Conservation (phyloP, 2,329 filamentous ascomycete species). For the Diaporthe nobilis region DNA sequence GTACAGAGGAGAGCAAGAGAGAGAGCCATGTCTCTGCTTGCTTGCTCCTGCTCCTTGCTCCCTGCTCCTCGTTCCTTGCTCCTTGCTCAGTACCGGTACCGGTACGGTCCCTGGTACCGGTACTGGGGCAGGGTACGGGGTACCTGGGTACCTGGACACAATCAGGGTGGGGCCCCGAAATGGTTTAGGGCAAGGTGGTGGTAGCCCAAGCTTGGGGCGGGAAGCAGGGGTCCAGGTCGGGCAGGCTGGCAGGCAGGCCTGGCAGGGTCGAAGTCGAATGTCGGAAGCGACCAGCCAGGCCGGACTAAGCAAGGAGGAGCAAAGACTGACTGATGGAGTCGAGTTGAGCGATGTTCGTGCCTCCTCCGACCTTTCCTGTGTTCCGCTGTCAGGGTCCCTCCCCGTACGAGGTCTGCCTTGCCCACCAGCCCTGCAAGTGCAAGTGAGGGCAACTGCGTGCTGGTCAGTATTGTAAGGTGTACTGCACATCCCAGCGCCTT, state of each 20-base stretch:
- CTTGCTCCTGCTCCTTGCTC: conserved; percentile 2
- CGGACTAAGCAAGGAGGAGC: no score
- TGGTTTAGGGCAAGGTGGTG: not conserved
- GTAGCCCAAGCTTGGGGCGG: conserved; percentile 28
- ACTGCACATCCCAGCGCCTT: not conserved
- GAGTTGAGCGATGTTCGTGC: not conserved
- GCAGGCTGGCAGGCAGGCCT: conserved; percentile 4
- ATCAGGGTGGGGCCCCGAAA: conserved; percentile 10
- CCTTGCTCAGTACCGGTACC: conserved; percentile 21
- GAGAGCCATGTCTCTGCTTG: conserved; percentile 16
- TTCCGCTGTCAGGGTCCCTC: not conserved
- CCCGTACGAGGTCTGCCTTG: conserved; percentile 7
- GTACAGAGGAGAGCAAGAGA: not conserved
- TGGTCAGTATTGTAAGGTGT: not conserved
- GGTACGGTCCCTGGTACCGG: conserved; percentile 1
- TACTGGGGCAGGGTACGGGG: conserved; percentile 1
- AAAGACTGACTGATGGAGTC: not conserved
- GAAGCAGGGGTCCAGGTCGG: conserved; percentile 27
- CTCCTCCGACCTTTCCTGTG: conserved; percentile 2
- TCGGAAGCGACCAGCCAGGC: not conserved
- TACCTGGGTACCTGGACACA: not conserved
- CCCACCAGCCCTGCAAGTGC: conserved; percentile 6
- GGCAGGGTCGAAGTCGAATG: not conserved
- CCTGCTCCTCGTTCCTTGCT: conserved; percentile 1
- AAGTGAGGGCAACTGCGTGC: not conserved